Conservation (phyloP, 148 eudicot species). For the Arctostaphylos glauca region DNA sequence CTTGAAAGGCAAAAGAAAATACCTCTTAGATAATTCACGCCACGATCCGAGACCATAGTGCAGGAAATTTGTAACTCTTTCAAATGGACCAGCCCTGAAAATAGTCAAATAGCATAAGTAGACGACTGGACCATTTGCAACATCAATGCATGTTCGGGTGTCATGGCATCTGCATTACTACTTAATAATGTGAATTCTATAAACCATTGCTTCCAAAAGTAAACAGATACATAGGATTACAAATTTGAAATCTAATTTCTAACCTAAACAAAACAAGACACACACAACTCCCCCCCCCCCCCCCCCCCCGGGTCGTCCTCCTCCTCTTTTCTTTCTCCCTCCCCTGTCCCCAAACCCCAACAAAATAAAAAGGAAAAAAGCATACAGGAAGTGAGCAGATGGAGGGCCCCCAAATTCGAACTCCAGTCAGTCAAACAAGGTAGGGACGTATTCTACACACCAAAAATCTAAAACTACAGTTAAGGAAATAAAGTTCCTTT, state of each 20-base stretch:
- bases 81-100: slow-evolving; percentile 58
- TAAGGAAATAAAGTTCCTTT: not conserved
- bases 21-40: slow-evolving; percentile 60
- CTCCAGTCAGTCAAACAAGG: not conserved
- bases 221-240: not conserved
- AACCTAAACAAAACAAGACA: not conserved
- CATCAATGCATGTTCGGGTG: not conserved
- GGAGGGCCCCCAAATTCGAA: not conserved
- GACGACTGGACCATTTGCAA: not conserved
- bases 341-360: no score
- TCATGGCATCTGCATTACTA: not conserved
- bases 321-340: no score
- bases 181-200: not conserved
- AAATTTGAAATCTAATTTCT: not conserved
- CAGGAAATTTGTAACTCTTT: slow-evolving; percentile 64
- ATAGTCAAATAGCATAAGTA: not conserved
- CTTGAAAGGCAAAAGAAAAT: slow-evolving; percentile 12
- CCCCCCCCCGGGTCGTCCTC: no score
- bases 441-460: not conserved
- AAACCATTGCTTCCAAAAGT: not conserved
- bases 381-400: not conserved
- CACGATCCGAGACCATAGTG: slow-evolving; percentile 63
- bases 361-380: not conserved
- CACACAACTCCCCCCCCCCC: no score
- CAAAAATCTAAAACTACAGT: not conserved